Conservation (phyloP, 1,284 basidiomycete genomes). For the Cryptococcus sp. region DNA sequence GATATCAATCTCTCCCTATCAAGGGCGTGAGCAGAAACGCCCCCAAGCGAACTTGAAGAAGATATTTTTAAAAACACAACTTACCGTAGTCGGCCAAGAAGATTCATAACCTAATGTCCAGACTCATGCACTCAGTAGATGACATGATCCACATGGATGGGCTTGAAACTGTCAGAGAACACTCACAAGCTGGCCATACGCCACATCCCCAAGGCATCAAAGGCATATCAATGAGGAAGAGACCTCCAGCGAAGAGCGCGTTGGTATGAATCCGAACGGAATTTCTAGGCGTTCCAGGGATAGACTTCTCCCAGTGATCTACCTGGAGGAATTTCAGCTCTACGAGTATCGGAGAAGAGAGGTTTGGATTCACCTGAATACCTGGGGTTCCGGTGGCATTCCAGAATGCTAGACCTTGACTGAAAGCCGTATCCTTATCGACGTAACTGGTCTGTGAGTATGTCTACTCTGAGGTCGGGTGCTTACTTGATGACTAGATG, state of each 20-base stretch:
- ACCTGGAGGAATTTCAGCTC: not conserved
- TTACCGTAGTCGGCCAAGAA: constrained; percentile 34
- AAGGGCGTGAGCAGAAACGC: constrained; percentile 2
- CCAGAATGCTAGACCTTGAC: constrained; percentile 31
- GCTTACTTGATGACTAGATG: constrained; percentile 2
- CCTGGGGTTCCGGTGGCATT: constrained; percentile 24
- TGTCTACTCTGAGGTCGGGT: not conserved
- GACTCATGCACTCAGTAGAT: constrained; percentile 20
- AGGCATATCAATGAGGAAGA: constrained; percentile 73
- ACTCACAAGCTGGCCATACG: constrained; percentile 69
- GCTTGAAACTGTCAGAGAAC: constrained; percentile 16
- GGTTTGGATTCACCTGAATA: constrained; percentile 22
- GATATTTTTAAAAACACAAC: not conserved
- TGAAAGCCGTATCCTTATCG: constrained; percentile 18
- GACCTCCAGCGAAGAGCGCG: constrained; percentile 61
- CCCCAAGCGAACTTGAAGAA: not conserved
- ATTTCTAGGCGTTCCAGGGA: constrained; percentile 22
- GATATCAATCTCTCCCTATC: constrained; percentile 45
- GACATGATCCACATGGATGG: not conserved
- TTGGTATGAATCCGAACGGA: constrained; percentile 64
- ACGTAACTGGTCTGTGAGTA: constrained; percentile 20
- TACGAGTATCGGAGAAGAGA: not conserved
- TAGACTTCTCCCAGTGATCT: constrained; percentile 31
- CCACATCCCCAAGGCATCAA: constrained; percentile 73
- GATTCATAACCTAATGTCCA: constrained; percentile 42